Evolutionary conservation across 73 alveolate species (phyloP).

Genomic region (Paramecium sonneborni): DNA sequence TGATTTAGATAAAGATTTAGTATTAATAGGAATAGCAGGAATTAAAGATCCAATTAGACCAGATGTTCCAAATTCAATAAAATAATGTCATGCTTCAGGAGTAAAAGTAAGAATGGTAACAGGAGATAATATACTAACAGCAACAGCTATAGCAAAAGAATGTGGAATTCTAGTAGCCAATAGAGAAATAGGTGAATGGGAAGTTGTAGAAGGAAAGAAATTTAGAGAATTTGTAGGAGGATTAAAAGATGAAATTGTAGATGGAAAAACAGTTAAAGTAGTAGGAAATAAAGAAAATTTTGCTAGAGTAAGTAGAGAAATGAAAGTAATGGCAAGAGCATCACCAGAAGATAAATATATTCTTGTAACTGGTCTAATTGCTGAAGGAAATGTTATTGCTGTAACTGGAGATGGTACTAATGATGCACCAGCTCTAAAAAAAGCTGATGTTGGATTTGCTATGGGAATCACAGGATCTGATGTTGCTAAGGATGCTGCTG

Average conservation of each 20-base stretch:
- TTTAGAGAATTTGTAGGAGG: conserved; percentile 77
- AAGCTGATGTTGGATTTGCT: conserved; percentile 91
- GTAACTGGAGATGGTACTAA: conserved; percentile 96
- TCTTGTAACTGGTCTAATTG: conserved; percentile 87
- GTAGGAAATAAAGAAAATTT: conserved; percentile 82
- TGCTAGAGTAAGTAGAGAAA: conserved; percentile 64
- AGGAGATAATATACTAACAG: conserved; percentile 95
- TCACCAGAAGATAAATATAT: conserved; percentile 91
- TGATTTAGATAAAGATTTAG: conserved; percentile 46
- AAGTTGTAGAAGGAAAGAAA: conserved; percentile 71
- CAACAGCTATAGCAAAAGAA: conserved; percentile 93
- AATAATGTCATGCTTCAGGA: conserved; percentile 83
- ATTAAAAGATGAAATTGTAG: conserved; percentile 7
- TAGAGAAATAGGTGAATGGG: conserved; percentile 33
- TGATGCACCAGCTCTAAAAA: conserved; percentile 83
- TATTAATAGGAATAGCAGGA: conserved; percentile 70
- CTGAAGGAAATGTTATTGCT: conserved; percentile 87
- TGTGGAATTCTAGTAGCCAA: conserved; percentile 78
- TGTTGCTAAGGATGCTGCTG: conserved; percentile 89
- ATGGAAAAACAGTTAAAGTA: conserved; percentile 67
- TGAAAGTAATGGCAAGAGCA: conserved; percentile 91
- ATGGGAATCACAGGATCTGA: conserved; percentile 87
- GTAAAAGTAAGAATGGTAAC: conserved; percentile 97
- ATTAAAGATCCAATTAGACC: conserved; percentile 89
- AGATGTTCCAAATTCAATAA: conserved; percentile 90